Conservation (phyloP, 805 yeast species). For the Kuraishia ogatae region DNA sequence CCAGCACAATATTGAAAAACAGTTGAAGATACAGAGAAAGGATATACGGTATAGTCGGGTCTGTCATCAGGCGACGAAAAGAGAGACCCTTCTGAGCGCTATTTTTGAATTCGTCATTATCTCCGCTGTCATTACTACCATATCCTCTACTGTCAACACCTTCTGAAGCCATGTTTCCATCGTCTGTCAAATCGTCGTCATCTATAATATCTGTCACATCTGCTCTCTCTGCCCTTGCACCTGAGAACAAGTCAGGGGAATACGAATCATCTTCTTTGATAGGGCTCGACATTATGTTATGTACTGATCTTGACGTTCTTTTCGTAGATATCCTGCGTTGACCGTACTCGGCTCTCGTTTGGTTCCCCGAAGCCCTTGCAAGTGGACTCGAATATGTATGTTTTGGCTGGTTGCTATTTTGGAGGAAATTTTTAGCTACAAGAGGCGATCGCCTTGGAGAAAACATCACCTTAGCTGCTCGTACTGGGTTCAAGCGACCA, state of each 20-base stretch:
- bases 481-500: constrained; percentile 23
- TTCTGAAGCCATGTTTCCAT: not conserved
- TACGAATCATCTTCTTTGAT: not conserved
- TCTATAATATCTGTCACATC: constrained; percentile 1
- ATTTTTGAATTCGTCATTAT: not conserved
- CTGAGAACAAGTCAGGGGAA: not conserved
- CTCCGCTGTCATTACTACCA: not conserved
- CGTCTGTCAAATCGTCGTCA: not conserved
- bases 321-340: not conserved
- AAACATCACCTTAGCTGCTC: constrained; percentile 23
- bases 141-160: not conserved
- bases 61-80: constrained; percentile 12
- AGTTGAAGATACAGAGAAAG: constrained; percentile 59
- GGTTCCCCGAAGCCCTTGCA: not conserved
- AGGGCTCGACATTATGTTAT: not conserved
- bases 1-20: constrained; percentile 43
- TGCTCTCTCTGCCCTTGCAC: not conserved
- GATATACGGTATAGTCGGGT: constrained; percentile 46
- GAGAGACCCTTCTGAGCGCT: not conserved
- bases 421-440: not conserved
- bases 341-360: not conserved
- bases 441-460: constrained; percentile 22
- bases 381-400: not conserved
- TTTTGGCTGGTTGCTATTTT: not conserved
- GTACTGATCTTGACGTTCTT: not conserved